phyloP scores from a whole-genome alignment of 2,329 filamentous ascomycete genomes.

The Colletotrichum nymphaeae region DNA sequence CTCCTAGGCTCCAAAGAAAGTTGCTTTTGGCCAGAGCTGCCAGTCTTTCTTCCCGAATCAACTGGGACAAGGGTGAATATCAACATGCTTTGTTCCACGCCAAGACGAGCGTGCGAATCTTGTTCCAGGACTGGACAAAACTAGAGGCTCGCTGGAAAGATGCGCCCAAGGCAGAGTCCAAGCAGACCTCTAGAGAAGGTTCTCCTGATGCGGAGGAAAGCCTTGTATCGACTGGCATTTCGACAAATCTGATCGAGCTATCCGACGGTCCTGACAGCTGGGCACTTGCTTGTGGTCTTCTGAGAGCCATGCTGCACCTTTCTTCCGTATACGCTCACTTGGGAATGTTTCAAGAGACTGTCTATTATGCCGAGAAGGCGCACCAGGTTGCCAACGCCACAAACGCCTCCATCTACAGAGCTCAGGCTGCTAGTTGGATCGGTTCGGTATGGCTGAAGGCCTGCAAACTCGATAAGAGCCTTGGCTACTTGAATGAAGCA shows the following conservation, averaged over 20 bases:
- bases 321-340: constrained; percentile 84
- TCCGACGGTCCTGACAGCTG: constrained; percentile 74
- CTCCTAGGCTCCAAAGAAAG: constrained; percentile 50
- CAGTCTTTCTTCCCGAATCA: constrained; percentile 73
- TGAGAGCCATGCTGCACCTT: constrained; percentile 77
- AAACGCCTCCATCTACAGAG: constrained; percentile 68
- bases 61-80: constrained; percentile 70
- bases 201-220: constrained; percentile 20
- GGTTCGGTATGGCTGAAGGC: constrained; percentile 67
- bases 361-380: constrained; percentile 89
- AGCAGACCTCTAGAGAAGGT: constrained; percentile 1
- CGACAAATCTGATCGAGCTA: constrained; percentile 55
- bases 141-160: constrained; percentile 51
- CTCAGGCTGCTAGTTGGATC: constrained; percentile 65
- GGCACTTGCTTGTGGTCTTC: constrained; percentile 80
- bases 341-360: constrained; percentile 87
- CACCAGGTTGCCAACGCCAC: constrained; percentile 80
- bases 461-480: constrained; percentile 69
- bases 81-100: constrained; percentile 69
- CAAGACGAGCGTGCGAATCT: constrained; percentile 65
- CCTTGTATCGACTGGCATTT: background rate
- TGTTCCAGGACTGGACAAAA: constrained; percentile 67
- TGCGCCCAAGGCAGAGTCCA: constrained; percentile 39
- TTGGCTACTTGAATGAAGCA: constrained; percentile 65
- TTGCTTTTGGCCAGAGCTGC: constrained; percentile 68